phyloP scores from a whole-genome alignment of 805 yeast species.

The Wickerhamomyces xylosicus region DNA sequence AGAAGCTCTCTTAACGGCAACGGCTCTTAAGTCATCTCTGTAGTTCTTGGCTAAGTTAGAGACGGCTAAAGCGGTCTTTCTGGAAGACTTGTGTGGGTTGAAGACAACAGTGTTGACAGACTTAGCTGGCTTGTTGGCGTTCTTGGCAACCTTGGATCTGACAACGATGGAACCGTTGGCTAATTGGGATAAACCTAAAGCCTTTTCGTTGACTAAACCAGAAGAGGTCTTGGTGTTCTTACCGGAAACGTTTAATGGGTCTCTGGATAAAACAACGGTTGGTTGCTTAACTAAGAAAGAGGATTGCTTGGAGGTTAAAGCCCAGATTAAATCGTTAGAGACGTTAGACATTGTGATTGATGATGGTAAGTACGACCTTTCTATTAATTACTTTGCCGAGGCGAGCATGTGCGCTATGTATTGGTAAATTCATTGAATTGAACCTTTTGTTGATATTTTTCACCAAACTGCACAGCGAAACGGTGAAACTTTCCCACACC shows the following conservation, averaged over 20 bases:
- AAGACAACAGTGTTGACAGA: conserved; percentile 25
- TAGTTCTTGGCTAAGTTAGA: conserved; percentile 34
- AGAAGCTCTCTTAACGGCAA: conserved; percentile 38
- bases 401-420: too few relatives aligned
- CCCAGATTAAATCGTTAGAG: conserved; percentile 39
- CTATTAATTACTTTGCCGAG: too few relatives aligned
- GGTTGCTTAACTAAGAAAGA: conserved; percentile 37
- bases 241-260: conserved; percentile 39
- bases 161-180: conserved; percentile 29
- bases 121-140: conserved; percentile 38
- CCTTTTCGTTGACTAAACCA: conserved; percentile 39
- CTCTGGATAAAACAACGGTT: conserved; percentile 33
- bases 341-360: conserved; percentile 20
- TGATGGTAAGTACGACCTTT: too few relatives aligned
- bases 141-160: conserved; percentile 32
- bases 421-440: too few relatives aligned
- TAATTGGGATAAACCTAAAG: conserved; percentile 31
- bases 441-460: neutral
- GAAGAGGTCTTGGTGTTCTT: conserved; percentile 35
- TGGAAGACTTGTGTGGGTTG: conserved; percentile 32
- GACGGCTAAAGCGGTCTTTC: conserved; percentile 34
- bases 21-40: conserved; percentile 38
- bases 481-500: too few relatives aligned
- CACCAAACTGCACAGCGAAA: neutral
- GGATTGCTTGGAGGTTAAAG: conserved; percentile 35